Evolutionary conservation across 495 filamentous ascomycete species (phyloP).

Genomic region (Thermothielavioides terrestris): DNA sequence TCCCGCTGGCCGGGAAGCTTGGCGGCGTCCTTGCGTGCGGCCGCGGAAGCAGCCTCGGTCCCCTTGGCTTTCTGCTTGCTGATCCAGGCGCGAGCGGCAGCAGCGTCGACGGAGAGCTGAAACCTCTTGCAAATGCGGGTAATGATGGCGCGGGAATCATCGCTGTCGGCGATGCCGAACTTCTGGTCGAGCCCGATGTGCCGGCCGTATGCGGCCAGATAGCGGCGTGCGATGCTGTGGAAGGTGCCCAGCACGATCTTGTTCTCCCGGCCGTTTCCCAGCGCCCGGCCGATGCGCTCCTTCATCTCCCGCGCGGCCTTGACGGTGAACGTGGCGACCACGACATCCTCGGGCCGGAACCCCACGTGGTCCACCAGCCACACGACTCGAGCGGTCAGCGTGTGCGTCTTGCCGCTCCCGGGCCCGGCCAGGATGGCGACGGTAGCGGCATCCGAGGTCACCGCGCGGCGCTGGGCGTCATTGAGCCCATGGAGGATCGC

Average conservation of each 20-base stretch:
- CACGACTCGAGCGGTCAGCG: constrained; percentile 86
- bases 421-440: constrained; percentile 87
- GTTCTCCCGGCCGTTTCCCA: constrained; percentile 68
- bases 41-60: constrained; percentile 23
- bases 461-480: constrained; percentile 71
- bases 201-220: constrained; percentile 77
- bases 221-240: constrained; percentile 84
- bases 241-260: constrained; percentile 89
- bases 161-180: constrained; percentile 89
- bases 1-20: constrained; percentile 45
- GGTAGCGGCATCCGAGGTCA: constrained; percentile 66
- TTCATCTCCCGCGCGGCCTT: constrained; percentile 97
- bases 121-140: constrained; percentile 74
- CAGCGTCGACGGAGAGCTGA: constrained; percentile 58
- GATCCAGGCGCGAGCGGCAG: constrained; percentile 62
- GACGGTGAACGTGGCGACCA: constrained; percentile 96
- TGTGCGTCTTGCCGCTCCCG: constrained; percentile 87
- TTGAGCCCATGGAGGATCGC: constrained; percentile 64
- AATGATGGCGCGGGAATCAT: constrained; percentile 69
- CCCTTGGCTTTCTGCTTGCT: constrained; percentile 80
- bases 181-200: constrained; percentile 71
- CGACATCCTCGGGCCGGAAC: constrained; percentile 80
- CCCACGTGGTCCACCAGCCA: constrained; percentile 78
- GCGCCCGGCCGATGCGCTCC: constrained; percentile 65
- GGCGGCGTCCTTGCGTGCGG: constrained; percentile 15